Evolutionary conservation across 495 filamentous ascomycete genomes (phyloP), one percentile per base, ranked within the genome.

Genomic region (Xylaria nigripes): DNA sequence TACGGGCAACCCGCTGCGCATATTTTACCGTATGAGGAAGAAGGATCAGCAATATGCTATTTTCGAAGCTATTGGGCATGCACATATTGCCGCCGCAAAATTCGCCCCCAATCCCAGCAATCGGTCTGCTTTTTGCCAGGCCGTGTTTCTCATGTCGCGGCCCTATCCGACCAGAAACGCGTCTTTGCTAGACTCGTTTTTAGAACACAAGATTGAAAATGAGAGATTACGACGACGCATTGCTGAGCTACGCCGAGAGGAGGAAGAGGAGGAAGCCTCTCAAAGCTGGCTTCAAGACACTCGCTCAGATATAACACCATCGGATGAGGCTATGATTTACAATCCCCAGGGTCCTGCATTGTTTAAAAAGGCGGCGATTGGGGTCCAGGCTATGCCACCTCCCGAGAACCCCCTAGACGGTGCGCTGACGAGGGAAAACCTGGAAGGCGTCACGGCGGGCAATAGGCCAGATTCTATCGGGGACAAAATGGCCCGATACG

Each of bases 131-230:
- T 85, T 84, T 58, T 96, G 92, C 69, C 81, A 86, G 56, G 91
- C 92, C 16, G 86, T 96, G 63, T 96, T 97, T 69, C 87, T 98
- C 74, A 88, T 95, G 82, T 83, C 89, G 22, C 79, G 93, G 19
- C 93, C 90, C 9, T 95, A 96, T 68, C 90, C 90, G 6, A 93
- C 86, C 45, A 89, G 86, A 66, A 93, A 90, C 63, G 83, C 89
- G 0, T 82, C 79, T 9, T 74, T 96, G 7, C 70, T 98, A 46
- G 90, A 98, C 68, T 94, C 92, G 0, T 96, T 96, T 57, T 75
- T 98, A 13, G 93, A 98, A 68, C 92, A 96, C 70, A 96, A 96
- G 68, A 90, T 97, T 45, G 93, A 97, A 68, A 96, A 98, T 61
- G 90, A 95, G 68, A 82, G 93, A 16, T 69, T 98, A 36, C 81